Conservation (phyloP, 805 yeast species). For the Kluyveromyces lactis region DNA sequence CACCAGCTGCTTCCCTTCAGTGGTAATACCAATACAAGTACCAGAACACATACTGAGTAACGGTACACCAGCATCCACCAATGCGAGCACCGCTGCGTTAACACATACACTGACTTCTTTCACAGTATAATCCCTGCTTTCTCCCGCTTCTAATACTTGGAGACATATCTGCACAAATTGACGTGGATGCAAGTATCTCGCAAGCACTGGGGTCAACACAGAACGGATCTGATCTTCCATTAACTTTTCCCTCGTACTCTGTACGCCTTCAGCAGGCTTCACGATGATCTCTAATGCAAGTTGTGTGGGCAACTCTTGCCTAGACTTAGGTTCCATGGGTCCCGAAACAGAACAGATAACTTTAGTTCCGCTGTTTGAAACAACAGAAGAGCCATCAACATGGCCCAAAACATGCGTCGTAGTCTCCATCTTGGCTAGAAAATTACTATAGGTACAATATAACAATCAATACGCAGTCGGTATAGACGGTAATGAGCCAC, state of each 20-base stretch:
- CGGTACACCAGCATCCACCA: constrained; percentile 73
- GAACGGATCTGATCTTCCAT: constrained; percentile 64
- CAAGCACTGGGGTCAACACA: constrained; percentile 51
- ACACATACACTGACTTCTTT: constrained; percentile 61
- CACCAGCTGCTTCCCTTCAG: constrained; percentile 25
- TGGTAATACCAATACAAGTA: constrained; percentile 36
- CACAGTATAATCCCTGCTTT: constrained; percentile 23
- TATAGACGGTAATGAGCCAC: too few relatives aligned
- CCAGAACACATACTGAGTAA: constrained; percentile 56
- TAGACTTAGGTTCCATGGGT: constrained; percentile 74
- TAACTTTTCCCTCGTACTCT: constrained; percentile 66
- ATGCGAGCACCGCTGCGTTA: constrained; percentile 66
- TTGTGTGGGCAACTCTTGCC: constrained; percentile 77
- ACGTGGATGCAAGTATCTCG: constrained; percentile 65
- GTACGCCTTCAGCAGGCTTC: constrained; percentile 69
- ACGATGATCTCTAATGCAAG: constrained; percentile 73
- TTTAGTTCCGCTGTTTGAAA: constrained; percentile 42
- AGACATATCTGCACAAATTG: constrained; percentile 64
- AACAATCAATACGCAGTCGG: too few relatives aligned
- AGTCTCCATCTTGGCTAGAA: constrained; percentile 5
- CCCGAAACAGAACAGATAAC: constrained; percentile 79
- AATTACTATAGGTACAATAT: too few relatives aligned
- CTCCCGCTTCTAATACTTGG: constrained; percentile 47
- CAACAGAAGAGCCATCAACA: constrained; percentile 76
- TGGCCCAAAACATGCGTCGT: constrained; percentile 35